Conservation (phyloP, 768 basidiomycete species). For the Auricularia auricula-judae region DNA sequence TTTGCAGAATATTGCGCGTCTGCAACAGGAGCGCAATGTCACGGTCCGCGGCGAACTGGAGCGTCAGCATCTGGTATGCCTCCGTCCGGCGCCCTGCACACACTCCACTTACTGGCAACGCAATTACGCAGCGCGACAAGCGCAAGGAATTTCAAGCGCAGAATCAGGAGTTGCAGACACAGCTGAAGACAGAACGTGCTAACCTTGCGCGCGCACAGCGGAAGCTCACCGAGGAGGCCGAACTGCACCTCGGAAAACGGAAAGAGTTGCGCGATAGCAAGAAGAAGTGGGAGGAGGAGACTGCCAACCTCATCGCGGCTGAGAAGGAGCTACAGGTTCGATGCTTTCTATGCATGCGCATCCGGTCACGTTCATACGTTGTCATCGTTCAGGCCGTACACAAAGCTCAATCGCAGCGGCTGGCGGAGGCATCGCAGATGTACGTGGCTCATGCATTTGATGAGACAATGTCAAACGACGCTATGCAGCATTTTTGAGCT, state of each 20-base stretch:
- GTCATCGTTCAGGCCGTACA: constrained; percentile 6
- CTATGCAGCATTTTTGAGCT: constrained; percentile 58
- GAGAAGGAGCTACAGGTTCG: constrained; percentile 59
- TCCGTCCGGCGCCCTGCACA: too few species aligned
- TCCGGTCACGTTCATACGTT: not conserved
- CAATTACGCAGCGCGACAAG: constrained; percentile 55
- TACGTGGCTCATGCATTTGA: constrained; percentile 28
- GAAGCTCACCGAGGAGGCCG: constrained; percentile 78
- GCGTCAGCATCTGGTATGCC: constrained; percentile 63
- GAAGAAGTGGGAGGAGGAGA: constrained; percentile 62
- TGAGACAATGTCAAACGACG: constrained; percentile 54
- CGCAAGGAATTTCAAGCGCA: constrained; percentile 64
- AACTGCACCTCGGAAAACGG: constrained; percentile 66
- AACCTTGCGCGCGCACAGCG: constrained; percentile 64
- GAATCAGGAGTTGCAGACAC: constrained; percentile 53
- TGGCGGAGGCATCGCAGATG: constrained; percentile 22
- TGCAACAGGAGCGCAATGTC: constrained; percentile 63
- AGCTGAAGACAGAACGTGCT: constrained; percentile 61
- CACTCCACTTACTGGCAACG: too few species aligned
- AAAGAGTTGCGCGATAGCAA: constrained; percentile 70
- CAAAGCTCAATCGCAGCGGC: constrained; percentile 18
- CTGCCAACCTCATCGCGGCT: constrained; percentile 52
- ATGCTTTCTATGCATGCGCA: too few species aligned
- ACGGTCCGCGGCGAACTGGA: constrained; percentile 71
- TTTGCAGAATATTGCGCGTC: constrained; percentile 67